Evolutionary conservation across 768 basidiomycete species (phyloP).

Genomic region (Neoboletus magnificus): DNA sequence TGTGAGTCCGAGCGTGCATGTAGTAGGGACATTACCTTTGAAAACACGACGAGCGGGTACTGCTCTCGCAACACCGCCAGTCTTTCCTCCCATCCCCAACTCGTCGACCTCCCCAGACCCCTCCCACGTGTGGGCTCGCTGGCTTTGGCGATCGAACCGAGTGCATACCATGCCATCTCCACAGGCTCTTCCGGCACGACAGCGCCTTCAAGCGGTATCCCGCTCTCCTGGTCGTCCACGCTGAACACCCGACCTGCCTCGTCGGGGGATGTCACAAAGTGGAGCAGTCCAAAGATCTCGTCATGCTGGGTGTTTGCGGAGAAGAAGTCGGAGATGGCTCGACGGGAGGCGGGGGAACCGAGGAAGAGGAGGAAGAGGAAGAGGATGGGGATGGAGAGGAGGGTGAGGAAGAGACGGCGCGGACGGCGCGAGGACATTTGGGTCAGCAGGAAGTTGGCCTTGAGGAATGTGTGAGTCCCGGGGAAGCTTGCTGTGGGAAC

Average conservation of each 20-base stretch:
- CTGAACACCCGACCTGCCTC: constrained; percentile 18
- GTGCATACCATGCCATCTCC: constrained; percentile 53
- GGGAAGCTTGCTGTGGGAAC: too few species aligned
- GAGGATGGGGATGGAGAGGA: constrained; percentile 36
- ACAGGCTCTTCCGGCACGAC: constrained; percentile 49
- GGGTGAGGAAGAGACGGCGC: constrained; percentile 42
- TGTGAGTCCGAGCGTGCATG: not conserved
- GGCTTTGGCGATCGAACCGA: constrained; percentile 28
- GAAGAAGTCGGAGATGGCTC: constrained; percentile 32
- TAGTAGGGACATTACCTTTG: constrained; percentile 53
- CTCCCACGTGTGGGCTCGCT: constrained; percentile 3
- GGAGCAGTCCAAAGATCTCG: constrained; percentile 71
- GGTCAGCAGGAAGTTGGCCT: not conserved
- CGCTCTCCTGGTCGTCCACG: constrained; percentile 16
- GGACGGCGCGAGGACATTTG: constrained; percentile 34
- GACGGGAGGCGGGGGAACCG: constrained; percentile 35
- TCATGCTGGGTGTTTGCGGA: constrained; percentile 40
- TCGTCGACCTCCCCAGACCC: constrained; percentile 39
- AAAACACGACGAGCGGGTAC: constrained; percentile 73
- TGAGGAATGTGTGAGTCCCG: too few species aligned
- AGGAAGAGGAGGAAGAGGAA: constrained; percentile 39
- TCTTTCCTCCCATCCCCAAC: constrained; percentile 29
- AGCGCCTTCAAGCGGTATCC: constrained; percentile 22
- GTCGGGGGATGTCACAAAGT: constrained; percentile 50
- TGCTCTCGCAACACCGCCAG: constrained; percentile 41